A percentile compares a stretch with the other conserved stretches of the same genome.
phyloP scores from a whole-genome alignment of 1,284 basidiomycete genomes.

The Filobasidium uniguttulatum region DNA sequence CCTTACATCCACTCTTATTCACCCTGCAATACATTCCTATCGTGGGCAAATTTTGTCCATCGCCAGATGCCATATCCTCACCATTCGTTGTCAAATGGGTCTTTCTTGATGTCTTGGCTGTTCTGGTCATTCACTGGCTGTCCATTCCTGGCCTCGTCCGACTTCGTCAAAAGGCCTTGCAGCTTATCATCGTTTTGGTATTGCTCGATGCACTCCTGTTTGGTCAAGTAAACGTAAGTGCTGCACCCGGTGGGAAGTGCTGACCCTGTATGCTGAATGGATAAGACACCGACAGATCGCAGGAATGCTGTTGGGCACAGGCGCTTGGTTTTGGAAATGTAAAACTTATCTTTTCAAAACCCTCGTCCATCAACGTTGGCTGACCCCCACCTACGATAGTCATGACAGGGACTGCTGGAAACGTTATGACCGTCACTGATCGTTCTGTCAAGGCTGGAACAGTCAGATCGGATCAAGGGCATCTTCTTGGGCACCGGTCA shows the following conservation, averaged over 20 bases:
- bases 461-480: constrained; percentile 20
- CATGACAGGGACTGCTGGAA: constrained; percentile 5
- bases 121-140: constrained; percentile 4
- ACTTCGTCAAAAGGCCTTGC: not conserved
- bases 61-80: constrained; percentile 3
- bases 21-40: constrained; percentile 8
- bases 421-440: constrained; percentile 10
- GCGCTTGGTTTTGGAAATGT: constrained; percentile 7
- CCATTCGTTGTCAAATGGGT: constrained; percentile 13
- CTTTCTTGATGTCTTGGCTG: constrained; percentile 4
- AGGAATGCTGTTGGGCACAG: not conserved
- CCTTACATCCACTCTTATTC: not conserved
- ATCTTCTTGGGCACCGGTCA: constrained; percentile 29
- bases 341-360: not conserved
- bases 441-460: constrained; percentile 11
- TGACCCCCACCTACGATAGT: constrained; percentile 10
- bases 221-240: too few relatives aligned
- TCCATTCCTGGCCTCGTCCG: constrained; percentile 6
- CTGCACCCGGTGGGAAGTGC: too few relatives aligned
- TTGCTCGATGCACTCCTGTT: constrained; percentile 7
- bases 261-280: not conserved
- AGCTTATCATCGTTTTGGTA: constrained; percentile 1
- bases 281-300: not conserved
- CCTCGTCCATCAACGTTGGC: constrained; percentile 1
- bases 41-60: constrained; percentile 2